Evolutionary conservation across 345 rosid species (phyloP).

Genomic region (Combretum micranthum): DNA sequence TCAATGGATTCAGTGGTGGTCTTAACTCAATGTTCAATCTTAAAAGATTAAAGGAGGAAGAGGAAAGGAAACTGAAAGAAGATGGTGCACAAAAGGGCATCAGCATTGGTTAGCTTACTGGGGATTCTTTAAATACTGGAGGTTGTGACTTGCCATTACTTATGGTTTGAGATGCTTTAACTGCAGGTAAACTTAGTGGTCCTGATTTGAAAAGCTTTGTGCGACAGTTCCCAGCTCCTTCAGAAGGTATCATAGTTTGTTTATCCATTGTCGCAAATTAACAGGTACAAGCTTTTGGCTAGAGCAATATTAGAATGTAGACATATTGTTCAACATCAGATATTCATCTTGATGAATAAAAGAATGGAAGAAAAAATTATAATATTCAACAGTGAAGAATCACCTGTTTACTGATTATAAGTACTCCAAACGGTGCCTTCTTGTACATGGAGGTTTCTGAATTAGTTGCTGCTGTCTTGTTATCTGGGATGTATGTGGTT

Average conservation of each 20-base stretch:
- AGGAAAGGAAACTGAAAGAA: conserved; percentile 61
- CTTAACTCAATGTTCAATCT: conserved; percentile 3
- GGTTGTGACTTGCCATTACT: not conserved
- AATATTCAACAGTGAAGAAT: too few relatives aligned
- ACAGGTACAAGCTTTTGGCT: not conserved
- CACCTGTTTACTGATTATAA: too few relatives aligned
- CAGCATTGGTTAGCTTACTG: conserved; percentile 29
- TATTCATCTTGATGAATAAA: too few relatives aligned
- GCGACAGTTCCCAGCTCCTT: conserved; percentile 55
- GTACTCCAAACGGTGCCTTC: too few relatives aligned
- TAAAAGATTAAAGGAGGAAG: conserved; percentile 78
- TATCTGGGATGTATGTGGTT: too few relatives aligned
- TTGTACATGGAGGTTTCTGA: too few relatives aligned
- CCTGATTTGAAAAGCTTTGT: conserved; percentile 87
- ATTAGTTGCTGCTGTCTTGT: too few relatives aligned
- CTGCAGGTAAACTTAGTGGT: conserved; percentile 62
- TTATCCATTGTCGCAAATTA: not conserved
- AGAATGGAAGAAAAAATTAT: too few relatives aligned
- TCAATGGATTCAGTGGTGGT: too few relatives aligned
- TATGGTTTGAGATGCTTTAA: conserved; percentile 4
- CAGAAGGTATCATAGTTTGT: conserved; percentile 40
- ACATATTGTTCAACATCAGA: too few relatives aligned
- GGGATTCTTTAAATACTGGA: too few relatives aligned
- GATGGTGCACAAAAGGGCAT: conserved; percentile 36
- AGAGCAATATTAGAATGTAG: too few relatives aligned